Base-by-base conservation (phyloP, 1,139 yeast species). In the Protomyces inundatus region DNA sequence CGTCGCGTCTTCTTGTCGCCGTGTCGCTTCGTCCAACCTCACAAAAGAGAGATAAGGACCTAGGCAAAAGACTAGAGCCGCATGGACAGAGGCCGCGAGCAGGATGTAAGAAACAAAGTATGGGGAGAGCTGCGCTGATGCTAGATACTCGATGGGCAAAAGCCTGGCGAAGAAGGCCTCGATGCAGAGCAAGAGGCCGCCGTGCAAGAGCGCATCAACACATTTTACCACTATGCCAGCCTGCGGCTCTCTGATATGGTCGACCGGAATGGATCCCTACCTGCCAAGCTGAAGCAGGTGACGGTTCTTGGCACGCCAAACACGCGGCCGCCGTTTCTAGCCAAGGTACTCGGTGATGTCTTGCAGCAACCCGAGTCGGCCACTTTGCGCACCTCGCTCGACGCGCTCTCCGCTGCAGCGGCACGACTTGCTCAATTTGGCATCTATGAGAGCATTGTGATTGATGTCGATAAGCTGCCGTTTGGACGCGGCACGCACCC, bases 361-460 rank as follows among this genome's bases (percentile, higher is more conserved):
- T 40, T 67, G 12, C 51, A 67, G 14, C 46, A 39, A 32, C 45
- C 64, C 33, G 55, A 65, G 54, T 70, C 69, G 34, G 63, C 59
- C 48, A 71, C 74, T 12, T 66, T 77, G 45, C 69, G 69, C 16
- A 68, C 70, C 42, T 68, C 76, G 16, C 67, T 76, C 14, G 67
- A 65, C 12, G 70, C 70, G 4, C 66, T 77, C 10, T 77, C 74
- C 52, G 68, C 68, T 7, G 72, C 75, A 4, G 70, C 75, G 16
- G 68, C 65, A 45, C 67, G 71, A 39, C 69, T 78, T 36, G 64
- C 67, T 16, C 67, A 72, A 46, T 76, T 79, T 54, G 82, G 80
- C 7, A 71, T 82, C n/a, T 79, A 81, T 62, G 81, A 81, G 54
- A 77, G 80, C 60, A 74, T 82, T 46, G 67, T 76, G 52, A 77